A percentile compares a stretch with the other conserved stretches of the same genome.
phyloP scores from a whole-genome alignment of 2,329 filamentous ascomycete genomes.

The Aspergillus sp. region DNA sequence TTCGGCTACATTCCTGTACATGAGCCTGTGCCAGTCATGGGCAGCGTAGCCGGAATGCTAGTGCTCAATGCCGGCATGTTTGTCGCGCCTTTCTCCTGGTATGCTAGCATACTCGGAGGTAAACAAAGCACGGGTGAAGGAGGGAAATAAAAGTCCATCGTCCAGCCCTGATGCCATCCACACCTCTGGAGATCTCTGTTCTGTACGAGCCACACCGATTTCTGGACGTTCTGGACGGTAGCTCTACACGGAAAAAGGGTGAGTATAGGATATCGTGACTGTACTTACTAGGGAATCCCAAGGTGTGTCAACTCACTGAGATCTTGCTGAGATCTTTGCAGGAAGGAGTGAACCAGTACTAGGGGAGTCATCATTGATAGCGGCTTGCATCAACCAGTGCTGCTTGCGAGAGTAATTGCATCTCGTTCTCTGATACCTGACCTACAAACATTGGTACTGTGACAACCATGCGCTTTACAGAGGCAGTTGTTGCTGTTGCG shows the following conservation, averaged over 20 bases:
- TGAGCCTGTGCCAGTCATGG: not conserved
- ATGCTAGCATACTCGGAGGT: not conserved
- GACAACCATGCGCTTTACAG: conserved; percentile 54
- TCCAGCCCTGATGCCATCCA: not conserved
- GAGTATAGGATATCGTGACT: not conserved
- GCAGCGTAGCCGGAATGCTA: not conserved
- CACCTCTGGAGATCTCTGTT: not conserved
- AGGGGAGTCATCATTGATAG: not conserved
- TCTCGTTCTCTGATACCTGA: too few species aligned
- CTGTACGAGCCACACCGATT: not conserved
- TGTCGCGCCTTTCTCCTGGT: not conserved
- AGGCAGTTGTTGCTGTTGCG: conserved; percentile 50
- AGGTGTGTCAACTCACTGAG: not conserved
- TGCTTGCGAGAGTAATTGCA: too few species aligned
- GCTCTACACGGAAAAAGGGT: not conserved
- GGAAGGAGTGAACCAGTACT: not conserved
- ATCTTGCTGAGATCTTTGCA: not conserved
- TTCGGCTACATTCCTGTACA: not conserved
- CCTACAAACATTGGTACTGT: not conserved
- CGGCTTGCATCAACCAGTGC: not conserved
- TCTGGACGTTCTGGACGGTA: not conserved
- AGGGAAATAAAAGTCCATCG: not conserved
- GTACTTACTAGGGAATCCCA: not conserved
- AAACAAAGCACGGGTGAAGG: not conserved
- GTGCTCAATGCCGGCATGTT: not conserved